Evolutionary conservation across 441 rosid genomes (phyloP), one percentile per base, ranked within the genome.

Genomic region (Hura crepitans): DNA sequence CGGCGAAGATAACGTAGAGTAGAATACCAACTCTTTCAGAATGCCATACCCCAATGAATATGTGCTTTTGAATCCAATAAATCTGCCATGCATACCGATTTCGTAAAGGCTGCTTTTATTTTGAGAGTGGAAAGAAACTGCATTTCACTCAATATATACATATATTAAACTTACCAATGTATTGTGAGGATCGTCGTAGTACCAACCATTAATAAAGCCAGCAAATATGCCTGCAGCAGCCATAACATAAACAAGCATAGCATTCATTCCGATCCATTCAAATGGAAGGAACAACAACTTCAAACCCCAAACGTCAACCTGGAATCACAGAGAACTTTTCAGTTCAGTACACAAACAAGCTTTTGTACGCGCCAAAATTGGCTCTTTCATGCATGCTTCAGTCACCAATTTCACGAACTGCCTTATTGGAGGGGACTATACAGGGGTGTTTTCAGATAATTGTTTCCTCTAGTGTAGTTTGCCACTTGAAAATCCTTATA

Each of bases 241-340:
- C 97, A 91, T 85, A 9, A 93, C 98, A 69, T 91, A 93, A 37
- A 93, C 98, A 27, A 93, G 79, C 97, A 93, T 91, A 1, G 96
- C 93, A 45, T 91, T 93, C 98, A 88, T 87, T 62, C 98, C 97
- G 39, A 91, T 93, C 97, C 98, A 91, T 79, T 85, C 65, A 5
- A 93, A 72, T 47, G 93, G 93, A 43, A 85, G 81, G 77, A 89
- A 88, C 14, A 81, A 25, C 55, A 22, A 69, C 68, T 75, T 80
- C 74, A 70, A 6, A 23, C 75, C 65, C 67, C 56, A 28, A 1
- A 71, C 62, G 5, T 71, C 74, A 62, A 71, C 74, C 74, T 71
- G 62, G 20, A 50, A 66, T 50, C 14, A 15, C 12, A 33, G 11
- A 2, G 17, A 46, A 2, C 7, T 25, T 46, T 20, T 22, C 31